phyloP scores from a whole-genome alignment of 2,329 filamentous ascomycete genomes.

The Talaromyces amestolkiae region DNA sequence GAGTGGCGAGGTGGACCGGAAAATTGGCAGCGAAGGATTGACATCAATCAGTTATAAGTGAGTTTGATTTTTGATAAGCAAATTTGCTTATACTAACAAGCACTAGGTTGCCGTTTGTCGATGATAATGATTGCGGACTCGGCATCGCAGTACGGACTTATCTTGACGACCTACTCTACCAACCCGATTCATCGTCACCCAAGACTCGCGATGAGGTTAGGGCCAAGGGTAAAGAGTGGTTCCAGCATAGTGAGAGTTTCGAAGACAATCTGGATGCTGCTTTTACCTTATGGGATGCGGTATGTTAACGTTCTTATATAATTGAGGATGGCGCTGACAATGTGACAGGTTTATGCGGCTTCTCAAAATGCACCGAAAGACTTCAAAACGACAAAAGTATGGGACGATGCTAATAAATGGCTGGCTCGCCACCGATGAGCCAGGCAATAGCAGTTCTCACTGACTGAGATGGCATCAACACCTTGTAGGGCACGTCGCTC shows the following conservation, averaged over 20 bases:
- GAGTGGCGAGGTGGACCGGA: constrained; percentile 70
- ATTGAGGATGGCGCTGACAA: constrained; percentile 8
- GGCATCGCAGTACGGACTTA: constrained; percentile 51
- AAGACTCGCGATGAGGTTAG: constrained; percentile 52
- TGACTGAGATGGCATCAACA: not conserved
- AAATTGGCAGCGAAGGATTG: constrained; percentile 59
- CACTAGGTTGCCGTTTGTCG: constrained; percentile 43
- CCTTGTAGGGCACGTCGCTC: not conserved
- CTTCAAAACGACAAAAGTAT: constrained; percentile 53
- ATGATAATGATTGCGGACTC: constrained; percentile 47
- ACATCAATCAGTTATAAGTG: constrained; percentile 71
- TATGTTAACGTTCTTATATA: constrained; percentile 41
- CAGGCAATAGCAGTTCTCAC: not conserved
- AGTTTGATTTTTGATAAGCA: constrained; percentile 28
- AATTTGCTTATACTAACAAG: constrained; percentile 17
- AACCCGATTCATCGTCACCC: constrained; percentile 53
- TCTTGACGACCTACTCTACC: constrained; percentile 54
- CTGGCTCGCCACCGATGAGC: constrained; percentile 43
- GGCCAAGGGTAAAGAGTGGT: constrained; percentile 57
- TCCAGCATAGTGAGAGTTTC: constrained; percentile 60
- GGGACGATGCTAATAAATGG: constrained; percentile 62
- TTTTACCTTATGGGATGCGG: constrained; percentile 65
- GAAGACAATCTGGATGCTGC: constrained; percentile 58
- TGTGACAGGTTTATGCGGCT: constrained; percentile 54
- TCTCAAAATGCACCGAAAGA: constrained; percentile 55